phyloP scores from a whole-genome alignment of 768 basidiomycete genomes.

The Russula sp. region DNA sequence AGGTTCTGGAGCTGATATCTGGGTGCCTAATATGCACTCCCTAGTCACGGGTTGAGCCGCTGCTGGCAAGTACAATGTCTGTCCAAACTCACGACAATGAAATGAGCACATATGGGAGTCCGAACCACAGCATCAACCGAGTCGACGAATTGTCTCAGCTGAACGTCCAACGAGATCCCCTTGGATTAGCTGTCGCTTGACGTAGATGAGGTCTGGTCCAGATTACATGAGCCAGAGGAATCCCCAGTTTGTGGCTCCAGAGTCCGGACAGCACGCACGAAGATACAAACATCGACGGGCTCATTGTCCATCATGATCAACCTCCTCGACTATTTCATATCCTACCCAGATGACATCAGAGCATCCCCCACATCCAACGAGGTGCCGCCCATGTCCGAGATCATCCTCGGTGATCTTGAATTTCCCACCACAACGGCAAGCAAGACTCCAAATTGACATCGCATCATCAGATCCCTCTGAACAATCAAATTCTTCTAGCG shows the following conservation, averaged over 20 bases:
- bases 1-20: no score
- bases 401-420: slow-evolving; percentile 53
- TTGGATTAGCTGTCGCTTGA: background rate
- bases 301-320: background rate
- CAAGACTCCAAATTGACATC: slow-evolving; percentile 44
- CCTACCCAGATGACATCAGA: slow-evolving; percentile 87
- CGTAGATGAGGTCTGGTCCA: background rate
- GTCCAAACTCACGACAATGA: background rate
- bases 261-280: background rate
- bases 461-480: slow-evolving; percentile 33
- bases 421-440: slow-evolving; percentile 67
- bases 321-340: slow-evolving; percentile 50
- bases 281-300: background rate
- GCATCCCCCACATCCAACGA: slow-evolving; percentile 67
- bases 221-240: background rate
- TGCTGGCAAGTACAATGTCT: background rate
- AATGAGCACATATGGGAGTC: background rate
- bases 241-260: background rate
- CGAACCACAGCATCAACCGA: background rate
- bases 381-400: slow-evolving; percentile 66
- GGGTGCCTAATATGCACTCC: no score
- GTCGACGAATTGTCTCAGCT: background rate
- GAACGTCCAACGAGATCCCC: background rate
- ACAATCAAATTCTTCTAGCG: slow-evolving; percentile 60
- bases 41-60: no score